Conservation (phyloP, 106 monocot genomes). For the Apostasia shenzhenica region DNA sequence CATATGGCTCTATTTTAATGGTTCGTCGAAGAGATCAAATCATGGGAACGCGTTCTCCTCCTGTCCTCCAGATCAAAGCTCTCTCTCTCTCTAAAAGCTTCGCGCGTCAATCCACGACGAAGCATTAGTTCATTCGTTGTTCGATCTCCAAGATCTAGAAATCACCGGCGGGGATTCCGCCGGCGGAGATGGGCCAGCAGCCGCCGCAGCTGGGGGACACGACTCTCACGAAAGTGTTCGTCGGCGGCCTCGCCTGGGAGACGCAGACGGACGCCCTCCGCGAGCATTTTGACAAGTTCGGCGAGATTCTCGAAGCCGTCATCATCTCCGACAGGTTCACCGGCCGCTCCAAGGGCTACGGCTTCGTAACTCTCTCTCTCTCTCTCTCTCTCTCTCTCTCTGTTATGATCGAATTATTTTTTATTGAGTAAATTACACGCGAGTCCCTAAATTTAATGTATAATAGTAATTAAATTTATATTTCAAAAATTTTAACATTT, state of each 20-base stretch:
- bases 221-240: constrained; percentile 65
- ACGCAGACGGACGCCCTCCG: constrained; percentile 56
- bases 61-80: not conserved
- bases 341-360: constrained; percentile 81
- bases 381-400: not conserved
- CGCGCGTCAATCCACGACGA: no score
- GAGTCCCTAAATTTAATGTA: no score
- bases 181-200: not conserved
- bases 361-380: constrained; percentile 31
- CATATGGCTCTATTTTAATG: not conserved
- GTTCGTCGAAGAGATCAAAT: not conserved
- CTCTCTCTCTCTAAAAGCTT: no score
- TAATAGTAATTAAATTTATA: no score
- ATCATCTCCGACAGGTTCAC: constrained; percentile 77
- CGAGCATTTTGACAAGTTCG: constrained; percentile 56
- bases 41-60: not conserved
- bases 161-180: no score
- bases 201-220: constrained; percentile 8
- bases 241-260: constrained; percentile 75
- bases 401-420: not conserved
- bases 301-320: constrained; percentile 78
- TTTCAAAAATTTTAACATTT: no score
- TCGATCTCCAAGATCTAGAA: no score
- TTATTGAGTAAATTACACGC: not conserved
- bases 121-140: no score